These are phyloP conservation scores for Blastomyces parvus DNA, from an alignment of 2,329 filamentous ascomycete genomes.

Conservation along the genomic window DNA sequence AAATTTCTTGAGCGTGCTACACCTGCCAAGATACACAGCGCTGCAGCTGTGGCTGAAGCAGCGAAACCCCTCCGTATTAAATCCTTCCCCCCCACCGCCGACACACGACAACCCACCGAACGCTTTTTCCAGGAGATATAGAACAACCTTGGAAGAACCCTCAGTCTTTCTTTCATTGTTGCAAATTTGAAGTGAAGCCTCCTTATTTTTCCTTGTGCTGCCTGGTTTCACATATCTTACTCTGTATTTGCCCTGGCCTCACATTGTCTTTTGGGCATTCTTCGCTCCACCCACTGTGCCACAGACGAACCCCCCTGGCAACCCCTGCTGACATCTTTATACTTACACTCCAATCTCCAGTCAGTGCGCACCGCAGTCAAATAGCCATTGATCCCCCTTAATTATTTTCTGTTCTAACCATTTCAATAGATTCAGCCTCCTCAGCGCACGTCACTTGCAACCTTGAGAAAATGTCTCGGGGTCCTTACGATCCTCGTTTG, in stretches of 20 bases:
- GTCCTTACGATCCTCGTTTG: constrained; percentile 29
- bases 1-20: not conserved
- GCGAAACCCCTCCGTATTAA: not conserved
- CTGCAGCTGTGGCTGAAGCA: constrained; percentile 3
- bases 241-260: not conserved
- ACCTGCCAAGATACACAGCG: not conserved
- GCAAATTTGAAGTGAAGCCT: not conserved
- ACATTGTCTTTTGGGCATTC: not conserved
- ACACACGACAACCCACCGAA: not conserved
- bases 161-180: not conserved
- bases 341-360: not conserved
- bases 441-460: not conserved
- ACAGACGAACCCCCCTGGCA: not conserved
- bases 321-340: not conserved
- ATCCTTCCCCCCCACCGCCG: not conserved
- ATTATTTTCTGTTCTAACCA: not conserved
- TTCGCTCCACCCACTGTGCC: not conserved
- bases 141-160: not conserved
- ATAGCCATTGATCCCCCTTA: not conserved
- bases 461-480: constrained; percentile 10
- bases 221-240: not conserved
- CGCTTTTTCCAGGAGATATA: not conserved
- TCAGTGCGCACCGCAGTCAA: not conserved
- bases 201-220: not conserved
- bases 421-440: not conserved